Evolutionary conservation across 177 flowering plant species (phyloP).

Genomic region (Vitis hybrid): DNA sequence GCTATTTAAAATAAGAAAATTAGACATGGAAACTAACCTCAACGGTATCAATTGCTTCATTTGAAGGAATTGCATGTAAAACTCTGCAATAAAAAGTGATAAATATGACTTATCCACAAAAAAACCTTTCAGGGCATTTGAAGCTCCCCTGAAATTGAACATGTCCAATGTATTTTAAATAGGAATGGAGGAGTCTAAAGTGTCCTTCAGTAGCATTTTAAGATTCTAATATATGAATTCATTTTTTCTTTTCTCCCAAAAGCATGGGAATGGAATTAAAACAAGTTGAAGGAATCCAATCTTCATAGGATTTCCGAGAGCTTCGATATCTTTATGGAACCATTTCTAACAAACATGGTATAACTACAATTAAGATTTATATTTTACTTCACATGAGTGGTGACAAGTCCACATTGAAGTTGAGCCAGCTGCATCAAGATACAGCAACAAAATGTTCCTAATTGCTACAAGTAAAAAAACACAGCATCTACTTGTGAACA

Average conservation of each 20-base stretch:
- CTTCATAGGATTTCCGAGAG: neutral
- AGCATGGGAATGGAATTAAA: too few relatives aligned
- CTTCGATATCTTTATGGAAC: neutral
- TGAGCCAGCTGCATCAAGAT: too few relatives aligned
- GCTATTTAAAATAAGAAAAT: neutral
- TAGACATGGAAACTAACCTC: conserved; percentile 59
- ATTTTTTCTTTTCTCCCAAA: too few relatives aligned
- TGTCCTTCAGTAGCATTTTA: too few relatives aligned
- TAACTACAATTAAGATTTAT: neutral
- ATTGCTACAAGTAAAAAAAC: too few relatives aligned
- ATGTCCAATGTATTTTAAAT: too few relatives aligned
- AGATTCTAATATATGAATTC: too few relatives aligned
- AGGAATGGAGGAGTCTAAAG: too few relatives aligned
- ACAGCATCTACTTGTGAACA: too few relatives aligned
- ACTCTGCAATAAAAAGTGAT: conserved; percentile 51
- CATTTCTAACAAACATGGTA: neutral
- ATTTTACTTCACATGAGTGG: neutral
- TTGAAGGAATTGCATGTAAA: conserved; percentile 87
- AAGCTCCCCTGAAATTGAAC: too few relatives aligned
- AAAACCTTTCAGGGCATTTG: too few relatives aligned
- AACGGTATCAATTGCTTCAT: conserved; percentile 95
- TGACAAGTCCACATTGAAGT: neutral
- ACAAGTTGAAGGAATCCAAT: neutral
- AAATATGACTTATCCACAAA: neutral
- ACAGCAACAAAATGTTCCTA: too few relatives aligned